Conservation (phyloP, 129 eudicot genomes). For the Deinandra increscens region DNA sequence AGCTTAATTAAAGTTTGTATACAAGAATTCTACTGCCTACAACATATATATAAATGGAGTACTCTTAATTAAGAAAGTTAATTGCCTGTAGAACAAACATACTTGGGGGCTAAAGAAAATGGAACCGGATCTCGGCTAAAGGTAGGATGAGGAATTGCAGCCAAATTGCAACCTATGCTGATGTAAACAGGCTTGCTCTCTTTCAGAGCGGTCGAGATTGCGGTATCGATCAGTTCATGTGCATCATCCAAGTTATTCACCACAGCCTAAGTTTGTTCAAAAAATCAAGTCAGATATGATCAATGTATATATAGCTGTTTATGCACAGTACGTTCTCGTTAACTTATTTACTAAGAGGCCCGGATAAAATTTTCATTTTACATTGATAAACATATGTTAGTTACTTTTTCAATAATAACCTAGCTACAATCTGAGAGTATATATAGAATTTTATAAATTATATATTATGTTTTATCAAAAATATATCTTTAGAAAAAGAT, state of each 20-base stretch:
- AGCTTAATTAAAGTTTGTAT: background rate
- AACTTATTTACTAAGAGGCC: too few species aligned
- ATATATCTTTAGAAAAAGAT: too few species aligned
- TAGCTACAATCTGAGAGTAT: too few species aligned
- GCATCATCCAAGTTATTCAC: constrained; percentile 81
- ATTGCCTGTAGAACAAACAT: constrained; percentile 27
- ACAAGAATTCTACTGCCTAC: background rate
- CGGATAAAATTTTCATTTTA: too few species aligned
- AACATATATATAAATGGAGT: background rate
- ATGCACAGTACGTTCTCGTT: too few species aligned
- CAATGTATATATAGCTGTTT: background rate
- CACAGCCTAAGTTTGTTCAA: constrained; percentile 58
- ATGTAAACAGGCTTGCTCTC: constrained; percentile 84
- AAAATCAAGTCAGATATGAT: background rate
- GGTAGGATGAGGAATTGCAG: constrained; percentile 69
- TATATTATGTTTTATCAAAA: too few species aligned
- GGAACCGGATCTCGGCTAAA: constrained; percentile 73
- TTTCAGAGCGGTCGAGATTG: constrained; percentile 70
- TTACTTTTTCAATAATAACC: too few species aligned
- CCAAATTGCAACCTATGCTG: constrained; percentile 65
- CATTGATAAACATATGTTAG: too few species aligned
- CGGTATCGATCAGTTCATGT: constrained; percentile 71
- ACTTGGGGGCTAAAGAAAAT: constrained; percentile 64
- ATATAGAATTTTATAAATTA: too few species aligned
- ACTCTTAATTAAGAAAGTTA: background rate